Evolutionary conservation across 2,329 filamentous ascomycete genomes (phyloP).

Genomic region (Sclerotinia spermophila): DNA sequence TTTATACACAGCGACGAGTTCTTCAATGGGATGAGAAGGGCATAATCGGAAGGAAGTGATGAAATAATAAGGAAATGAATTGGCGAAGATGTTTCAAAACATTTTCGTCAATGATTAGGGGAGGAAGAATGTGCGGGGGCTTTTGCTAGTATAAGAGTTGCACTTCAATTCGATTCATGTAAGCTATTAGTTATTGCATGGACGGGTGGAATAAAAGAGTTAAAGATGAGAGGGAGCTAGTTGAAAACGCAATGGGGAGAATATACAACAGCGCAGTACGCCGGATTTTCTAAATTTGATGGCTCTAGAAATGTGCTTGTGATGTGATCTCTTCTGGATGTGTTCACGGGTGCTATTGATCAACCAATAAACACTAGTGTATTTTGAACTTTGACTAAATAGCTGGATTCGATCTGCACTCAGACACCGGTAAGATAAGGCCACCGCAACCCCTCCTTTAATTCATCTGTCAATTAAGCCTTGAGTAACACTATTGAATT

Average conservation of each 20-base stretch:
- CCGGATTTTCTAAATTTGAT: not conserved
- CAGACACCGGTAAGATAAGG: not conserved
- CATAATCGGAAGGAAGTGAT: not conserved
- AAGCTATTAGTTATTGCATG: constrained; percentile 16
- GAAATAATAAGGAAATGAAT: not conserved
- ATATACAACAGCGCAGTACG: constrained; percentile 12
- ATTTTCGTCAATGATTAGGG: not conserved
- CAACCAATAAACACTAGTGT: not conserved
- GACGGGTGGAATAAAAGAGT: not conserved
- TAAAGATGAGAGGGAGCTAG: constrained; percentile 3
- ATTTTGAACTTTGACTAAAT: not conserved
- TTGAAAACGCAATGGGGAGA: constrained; percentile 3
- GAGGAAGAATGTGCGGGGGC: not conserved
- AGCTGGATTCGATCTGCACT: not conserved
- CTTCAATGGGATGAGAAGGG: constrained; percentile 4
- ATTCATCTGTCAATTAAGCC: not conserved
- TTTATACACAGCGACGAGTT: constrained; percentile 10
- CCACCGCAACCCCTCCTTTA: not conserved
- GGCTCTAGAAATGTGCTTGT: not conserved
- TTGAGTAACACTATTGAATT: not conserved
- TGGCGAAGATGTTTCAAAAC: not conserved
- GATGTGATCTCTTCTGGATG: not conserved
- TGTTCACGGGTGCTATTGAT: not conserved
- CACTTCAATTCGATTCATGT: constrained; percentile 15
- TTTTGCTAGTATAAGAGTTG: constrained; percentile 13